phyloP scores from a whole-genome alignment of 805 yeast genomes.

The Clavispora carvajalis region DNA sequence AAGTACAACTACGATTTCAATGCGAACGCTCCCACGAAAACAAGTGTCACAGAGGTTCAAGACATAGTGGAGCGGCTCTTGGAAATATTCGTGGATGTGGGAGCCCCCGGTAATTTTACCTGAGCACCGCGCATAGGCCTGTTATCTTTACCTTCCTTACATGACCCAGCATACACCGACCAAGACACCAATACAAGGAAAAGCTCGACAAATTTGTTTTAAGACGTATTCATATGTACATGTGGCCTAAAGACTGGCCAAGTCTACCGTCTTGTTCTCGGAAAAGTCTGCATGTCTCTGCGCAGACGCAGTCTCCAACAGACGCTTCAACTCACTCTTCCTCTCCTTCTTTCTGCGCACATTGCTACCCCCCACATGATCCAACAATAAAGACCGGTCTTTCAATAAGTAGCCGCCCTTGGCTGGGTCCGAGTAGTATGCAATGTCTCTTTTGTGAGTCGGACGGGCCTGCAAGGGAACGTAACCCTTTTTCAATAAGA shows the following conservation, averaged over 20 bases:
- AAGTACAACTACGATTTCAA: conserved; percentile 30
- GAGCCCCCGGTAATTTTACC: not conserved
- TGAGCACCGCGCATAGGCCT: not conserved
- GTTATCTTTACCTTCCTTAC: too few species aligned
- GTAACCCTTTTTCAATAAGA: conserved; percentile 64
- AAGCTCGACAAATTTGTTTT: not conserved
- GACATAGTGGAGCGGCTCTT: conserved; percentile 36
- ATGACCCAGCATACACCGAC: too few species aligned
- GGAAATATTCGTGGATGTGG: conserved; percentile 33
- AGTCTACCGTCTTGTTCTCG: conserved; percentile 9
- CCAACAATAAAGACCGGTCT: conserved; percentile 35
- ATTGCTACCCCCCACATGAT: conserved; percentile 22
- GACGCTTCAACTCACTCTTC: conserved; percentile 32
- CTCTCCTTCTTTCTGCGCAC: conserved; percentile 20
- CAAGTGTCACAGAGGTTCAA: conserved; percentile 29
- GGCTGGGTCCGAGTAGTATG: conserved; percentile 64
- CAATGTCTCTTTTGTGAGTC: conserved; percentile 71
- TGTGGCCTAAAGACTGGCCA: conserved; percentile 1
- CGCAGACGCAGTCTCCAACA: conserved; percentile 28
- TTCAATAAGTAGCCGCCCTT: conserved; percentile 70
- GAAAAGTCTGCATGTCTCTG: conserved; percentile 13
- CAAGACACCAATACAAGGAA: too few species aligned
- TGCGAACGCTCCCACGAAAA: conserved; percentile 6
- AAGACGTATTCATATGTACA: not conserved
- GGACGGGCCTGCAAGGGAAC: conserved; percentile 86